Conservation (phyloP, 148 eudicot species). For the Rhododendron henanense region DNA sequence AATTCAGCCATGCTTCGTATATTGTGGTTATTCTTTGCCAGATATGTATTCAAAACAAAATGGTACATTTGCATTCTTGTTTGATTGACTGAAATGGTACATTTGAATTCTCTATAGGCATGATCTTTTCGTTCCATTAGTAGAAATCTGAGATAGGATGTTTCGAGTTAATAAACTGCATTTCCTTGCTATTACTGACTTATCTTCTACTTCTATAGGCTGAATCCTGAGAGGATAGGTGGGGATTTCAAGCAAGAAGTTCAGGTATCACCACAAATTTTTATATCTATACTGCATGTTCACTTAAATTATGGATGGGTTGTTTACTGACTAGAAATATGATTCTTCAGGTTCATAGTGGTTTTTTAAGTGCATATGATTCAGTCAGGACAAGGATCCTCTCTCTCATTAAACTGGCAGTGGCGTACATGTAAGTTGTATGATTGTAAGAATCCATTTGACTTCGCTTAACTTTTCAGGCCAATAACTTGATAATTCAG, state of each 20-base stretch:
- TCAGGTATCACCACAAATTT: constrained; percentile 49
- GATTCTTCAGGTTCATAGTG: constrained; percentile 77
- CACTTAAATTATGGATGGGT: neutral
- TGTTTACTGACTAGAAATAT: constrained; percentile 4
- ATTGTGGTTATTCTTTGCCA: neutral
- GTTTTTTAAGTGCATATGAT: constrained; percentile 93
- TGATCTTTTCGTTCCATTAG: neutral
- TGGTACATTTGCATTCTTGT: neutral
- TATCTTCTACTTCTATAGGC: constrained; percentile 37
- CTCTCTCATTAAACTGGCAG: constrained; percentile 61
- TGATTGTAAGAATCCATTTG: neutral
- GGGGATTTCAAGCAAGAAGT: constrained; percentile 94
- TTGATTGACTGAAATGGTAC: neutral
- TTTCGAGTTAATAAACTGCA: neutral
- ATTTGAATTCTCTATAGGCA: neutral
- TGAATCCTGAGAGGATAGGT: constrained; percentile 95
- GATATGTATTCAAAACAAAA: neutral
- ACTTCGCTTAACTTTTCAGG: neutral
- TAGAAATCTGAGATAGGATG: neutral
- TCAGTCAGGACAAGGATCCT: constrained; percentile 82
- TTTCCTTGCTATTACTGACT: constrained; percentile 14
- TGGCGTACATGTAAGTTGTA: constrained; percentile 56
- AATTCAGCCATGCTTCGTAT: neutral
- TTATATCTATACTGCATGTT: neutral
- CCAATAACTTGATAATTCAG: neutral